Percentiles rank a stretch among this genome's conserved stretches.
Evolutionary conservation across 1,284 basidiomycete species (phyloP).

Genomic region (Cryptococcus sp.): DNA sequence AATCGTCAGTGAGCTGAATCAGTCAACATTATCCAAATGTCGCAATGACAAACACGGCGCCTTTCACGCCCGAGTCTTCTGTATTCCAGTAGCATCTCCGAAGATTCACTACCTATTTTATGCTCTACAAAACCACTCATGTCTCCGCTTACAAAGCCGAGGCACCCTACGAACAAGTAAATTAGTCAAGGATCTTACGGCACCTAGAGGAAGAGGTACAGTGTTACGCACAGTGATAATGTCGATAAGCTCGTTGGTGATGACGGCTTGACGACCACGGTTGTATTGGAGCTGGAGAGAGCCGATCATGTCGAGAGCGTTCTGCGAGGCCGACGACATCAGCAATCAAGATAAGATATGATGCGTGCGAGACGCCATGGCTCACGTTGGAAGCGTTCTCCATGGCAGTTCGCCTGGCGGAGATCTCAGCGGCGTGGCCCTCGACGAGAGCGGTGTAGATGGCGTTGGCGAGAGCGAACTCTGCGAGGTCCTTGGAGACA

Average conservation of each 20-base stretch:
- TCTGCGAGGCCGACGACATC: constrained; percentile 55
- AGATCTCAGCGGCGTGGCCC: constrained; percentile 88
- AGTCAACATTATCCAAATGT: background rate
- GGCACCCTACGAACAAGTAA: constrained; percentile 29
- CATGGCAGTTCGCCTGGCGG: constrained; percentile 89
- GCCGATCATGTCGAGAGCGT: constrained; percentile 89
- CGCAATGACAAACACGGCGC: background rate
- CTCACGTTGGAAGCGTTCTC: constrained; percentile 91
- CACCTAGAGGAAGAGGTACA: background rate
- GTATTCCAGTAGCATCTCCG: constrained; percentile 18
- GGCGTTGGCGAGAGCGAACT: constrained; percentile 96
- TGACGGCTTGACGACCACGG: constrained; percentile 97
- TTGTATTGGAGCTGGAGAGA: constrained; percentile 92
- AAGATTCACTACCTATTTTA: background rate
- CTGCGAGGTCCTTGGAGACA: constrained; percentile 87
- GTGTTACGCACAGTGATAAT: constrained; percentile 39
- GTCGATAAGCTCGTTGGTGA: constrained; percentile 58
- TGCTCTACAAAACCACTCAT: background rate
- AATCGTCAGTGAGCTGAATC: background rate
- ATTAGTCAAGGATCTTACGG: background rate
- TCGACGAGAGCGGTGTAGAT: constrained; percentile 94
- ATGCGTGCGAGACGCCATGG: background rate
- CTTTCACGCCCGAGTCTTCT: constrained; percentile 4
- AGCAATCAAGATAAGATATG: background rate
- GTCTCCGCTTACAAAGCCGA: constrained; percentile 37